phyloP scores from a whole-genome alignment of 345 rosid species.

The Luvunga scandens region DNA sequence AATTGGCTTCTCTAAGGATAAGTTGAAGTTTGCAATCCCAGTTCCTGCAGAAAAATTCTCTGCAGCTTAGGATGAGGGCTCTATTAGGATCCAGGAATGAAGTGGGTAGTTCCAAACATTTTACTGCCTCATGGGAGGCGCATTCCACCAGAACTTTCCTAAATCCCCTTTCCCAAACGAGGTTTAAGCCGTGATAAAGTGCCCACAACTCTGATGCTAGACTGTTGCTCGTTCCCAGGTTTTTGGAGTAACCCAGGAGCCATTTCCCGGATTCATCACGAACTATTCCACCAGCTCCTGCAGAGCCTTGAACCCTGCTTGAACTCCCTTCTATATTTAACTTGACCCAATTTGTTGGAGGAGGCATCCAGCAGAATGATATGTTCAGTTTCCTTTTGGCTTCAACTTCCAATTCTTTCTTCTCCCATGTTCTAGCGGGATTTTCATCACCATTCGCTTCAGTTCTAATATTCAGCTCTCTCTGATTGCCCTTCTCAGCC shows the following conservation, averaged over 20 bases:
- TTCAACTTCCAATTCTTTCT: background rate
- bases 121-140: conserved; percentile 24
- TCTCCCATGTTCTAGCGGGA: background rate
- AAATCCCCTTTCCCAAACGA: conserved; percentile 45
- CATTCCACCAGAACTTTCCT: conserved; percentile 40
- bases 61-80: conserved; percentile 34
- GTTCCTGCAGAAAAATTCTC: conserved; percentile 23
- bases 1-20: conserved; percentile 33
- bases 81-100: conserved; percentile 16
- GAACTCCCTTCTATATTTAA: conserved; percentile 39
- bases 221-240: conserved; percentile 17
- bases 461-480: background rate
- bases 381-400: conserved; percentile 13
- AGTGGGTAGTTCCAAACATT: conserved; percentile 24
- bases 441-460: background rate
- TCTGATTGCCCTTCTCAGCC: background rate
- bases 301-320: conserved; percentile 7
- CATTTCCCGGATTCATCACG: conserved; percentile 53
- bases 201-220: conserved; percentile 45
- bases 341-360: conserved; percentile 38
- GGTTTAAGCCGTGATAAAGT: conserved; percentile 43
- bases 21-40: conserved; percentile 44
- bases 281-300: conserved; percentile 44
- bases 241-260: conserved; percentile 45
- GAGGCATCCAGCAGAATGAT: conserved; percentile 19